Evolutionary conservation across 495 filamentous ascomycete species (phyloP), one percentile per base, ranked within the genome.

Genomic region (Annulohypoxylon bovei): DNA sequence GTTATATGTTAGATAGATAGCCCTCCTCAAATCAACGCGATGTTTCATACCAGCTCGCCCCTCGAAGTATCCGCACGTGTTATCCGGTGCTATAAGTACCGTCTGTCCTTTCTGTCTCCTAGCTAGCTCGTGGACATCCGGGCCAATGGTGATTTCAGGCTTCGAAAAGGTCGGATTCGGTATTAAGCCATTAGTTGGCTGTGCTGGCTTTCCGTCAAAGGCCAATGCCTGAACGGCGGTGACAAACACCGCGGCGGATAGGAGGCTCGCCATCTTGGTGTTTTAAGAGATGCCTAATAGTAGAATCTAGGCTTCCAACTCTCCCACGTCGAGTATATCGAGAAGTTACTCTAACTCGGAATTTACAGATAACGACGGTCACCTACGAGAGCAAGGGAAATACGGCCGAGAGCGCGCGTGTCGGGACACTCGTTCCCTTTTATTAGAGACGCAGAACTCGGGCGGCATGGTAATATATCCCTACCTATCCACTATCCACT

Each of bases 31-130:
- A 8, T 14, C n/a, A 4, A 28, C 14, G 11, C 5, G 49, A 58
- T 33, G 18, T 39, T 18, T 42, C 46, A 54, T 67, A 77, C 81
- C 77, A 23, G 73, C 54, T 50, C 72, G 74, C 23, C 78, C 82
- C 33, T 69, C 66, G 22, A 86, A 62, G 60, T 75, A 86, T 67
- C 84, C 84, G 62, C 84, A 86, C 0, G 79, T 82, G 70, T 83
- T 82, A 62, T 86, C 83, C 6, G 82, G 80, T 12, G 78, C 83
- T 40, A 82, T 58, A 14, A 84, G 75, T 32, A 82, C 77, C 2
- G 75, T 80, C 28, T 75, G 62, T 6, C 53, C 72, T 25, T 62
- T 65, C 23, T 68, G 67, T 63, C 83, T 78, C 55, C 70, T 78
- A 14, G 73, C 67, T 14, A 80, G 55, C 27, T 77, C 74, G 11